These are phyloP conservation scores for Mortierella sp. DNA, from an alignment of 371 early-diverging fungal species.

Conservation along the genomic window DNA sequence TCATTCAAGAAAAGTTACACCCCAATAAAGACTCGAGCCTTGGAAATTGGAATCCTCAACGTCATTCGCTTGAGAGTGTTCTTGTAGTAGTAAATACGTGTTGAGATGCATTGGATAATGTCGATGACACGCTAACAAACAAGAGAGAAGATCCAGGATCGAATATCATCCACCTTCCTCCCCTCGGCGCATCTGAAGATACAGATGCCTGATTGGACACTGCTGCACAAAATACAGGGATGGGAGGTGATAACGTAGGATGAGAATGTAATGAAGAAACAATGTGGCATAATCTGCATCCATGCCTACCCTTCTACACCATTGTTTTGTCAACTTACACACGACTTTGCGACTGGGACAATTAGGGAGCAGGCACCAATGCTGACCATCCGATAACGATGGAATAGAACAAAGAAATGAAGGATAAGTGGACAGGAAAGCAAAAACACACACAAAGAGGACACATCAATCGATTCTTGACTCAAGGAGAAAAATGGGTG, in stretches of 20 bases:
- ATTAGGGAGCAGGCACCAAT: neutral
- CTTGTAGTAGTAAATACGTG: neutral
- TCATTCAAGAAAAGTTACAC: neutral
- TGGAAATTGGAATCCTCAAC: neutral
- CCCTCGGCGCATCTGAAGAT: neutral
- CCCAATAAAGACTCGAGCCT: neutral
- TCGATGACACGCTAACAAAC: neutral
- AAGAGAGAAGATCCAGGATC: neutral
- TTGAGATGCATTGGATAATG: neutral
- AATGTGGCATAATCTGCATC: neutral
- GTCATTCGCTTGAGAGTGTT: neutral
- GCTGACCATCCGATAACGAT: neutral
- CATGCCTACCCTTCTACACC: too few species aligned
- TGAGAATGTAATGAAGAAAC: neutral
- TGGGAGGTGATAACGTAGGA: neutral
- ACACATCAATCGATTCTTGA: neutral
- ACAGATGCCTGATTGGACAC: neutral
- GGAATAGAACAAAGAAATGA: neutral
- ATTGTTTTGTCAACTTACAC: neutral
- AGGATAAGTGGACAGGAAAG: neutral
- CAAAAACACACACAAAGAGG: neutral
- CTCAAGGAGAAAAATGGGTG: neutral
- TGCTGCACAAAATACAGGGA: neutral
- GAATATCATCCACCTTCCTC: neutral
- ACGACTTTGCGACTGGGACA: neutral